Evolutionary conservation across 2,329 filamentous ascomycete genomes (phyloP).

Genomic region (Trichophyton benhamiae): DNA sequence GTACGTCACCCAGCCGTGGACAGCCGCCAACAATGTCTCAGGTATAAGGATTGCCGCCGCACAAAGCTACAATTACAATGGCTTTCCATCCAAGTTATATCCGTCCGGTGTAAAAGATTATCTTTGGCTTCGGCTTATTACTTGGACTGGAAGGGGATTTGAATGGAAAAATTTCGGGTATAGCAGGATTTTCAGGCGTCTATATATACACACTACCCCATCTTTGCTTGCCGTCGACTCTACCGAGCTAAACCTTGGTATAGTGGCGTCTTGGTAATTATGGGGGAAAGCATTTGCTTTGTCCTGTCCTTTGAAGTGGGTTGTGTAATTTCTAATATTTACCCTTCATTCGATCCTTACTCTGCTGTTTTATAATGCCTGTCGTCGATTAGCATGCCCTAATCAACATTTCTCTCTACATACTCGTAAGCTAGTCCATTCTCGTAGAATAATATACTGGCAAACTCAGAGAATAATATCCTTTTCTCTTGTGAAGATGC

Average conservation of each 20-base stretch:
- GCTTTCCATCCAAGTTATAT: neutral
- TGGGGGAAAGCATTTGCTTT: neutral
- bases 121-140: neutral
- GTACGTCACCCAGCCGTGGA: slow-evolving; percentile 1
- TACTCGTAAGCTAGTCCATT: neutral
- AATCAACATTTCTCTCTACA: neutral
- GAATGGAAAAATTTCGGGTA: neutral
- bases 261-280: neutral
- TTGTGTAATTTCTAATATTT: neutral
- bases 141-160: neutral
- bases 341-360: neutral
- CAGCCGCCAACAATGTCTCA: slow-evolving; percentile 13
- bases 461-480: too few species aligned
- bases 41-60: slow-evolving; percentile 7
- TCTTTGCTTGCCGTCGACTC: neutral
- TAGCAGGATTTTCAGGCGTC: neutral
- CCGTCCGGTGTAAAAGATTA: neutral
- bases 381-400: neutral
- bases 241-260: neutral
- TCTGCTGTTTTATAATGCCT: neutral
- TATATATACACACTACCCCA: neutral
- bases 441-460: too few species aligned
- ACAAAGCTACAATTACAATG: neutral
- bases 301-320: neutral
- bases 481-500: too few species aligned